Evolutionary conservation across 2,329 filamentous ascomycete species (phyloP).

Genomic region (Orbilia brochopaga): DNA sequence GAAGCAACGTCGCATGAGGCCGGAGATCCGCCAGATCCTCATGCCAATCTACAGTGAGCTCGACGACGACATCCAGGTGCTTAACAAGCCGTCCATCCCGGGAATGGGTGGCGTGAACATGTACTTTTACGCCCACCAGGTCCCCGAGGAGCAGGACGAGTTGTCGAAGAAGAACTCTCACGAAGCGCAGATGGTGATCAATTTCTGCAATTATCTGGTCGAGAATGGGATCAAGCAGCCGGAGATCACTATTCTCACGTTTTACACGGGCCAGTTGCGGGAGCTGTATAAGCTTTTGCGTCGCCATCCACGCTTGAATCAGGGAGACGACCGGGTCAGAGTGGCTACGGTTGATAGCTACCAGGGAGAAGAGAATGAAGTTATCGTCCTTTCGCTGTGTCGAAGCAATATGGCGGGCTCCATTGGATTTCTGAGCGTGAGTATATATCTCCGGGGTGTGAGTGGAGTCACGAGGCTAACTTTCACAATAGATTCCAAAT

Average conservation of each 20-base stretch:
- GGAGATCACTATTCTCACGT: constrained; percentile 80
- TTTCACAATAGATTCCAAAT: constrained; percentile 59
- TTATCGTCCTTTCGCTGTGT: constrained; percentile 80
- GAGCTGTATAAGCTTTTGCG: constrained; percentile 64
- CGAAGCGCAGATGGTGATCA: constrained; percentile 78
- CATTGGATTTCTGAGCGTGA: constrained; percentile 75
- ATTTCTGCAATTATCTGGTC: constrained; percentile 74
- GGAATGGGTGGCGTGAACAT: constrained; percentile 69
- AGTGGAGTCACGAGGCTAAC: background rate
- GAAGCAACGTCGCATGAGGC: constrained; percentile 74
- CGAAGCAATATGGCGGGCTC: constrained; percentile 67
- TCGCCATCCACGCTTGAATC: constrained; percentile 56
- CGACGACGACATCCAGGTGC: constrained; percentile 65
- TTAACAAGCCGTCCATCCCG: constrained; percentile 63
- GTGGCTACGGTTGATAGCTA: constrained; percentile 87
- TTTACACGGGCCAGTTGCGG: constrained; percentile 84
- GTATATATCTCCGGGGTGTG: background rate
- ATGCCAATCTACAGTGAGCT: constrained; percentile 65
- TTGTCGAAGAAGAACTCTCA: constrained; percentile 71
- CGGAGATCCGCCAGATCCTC: constrained; percentile 65
- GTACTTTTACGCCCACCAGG: constrained; percentile 60
- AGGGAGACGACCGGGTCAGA: constrained; percentile 59
- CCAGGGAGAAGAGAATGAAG: constrained; percentile 87
- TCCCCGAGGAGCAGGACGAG: constrained; percentile 63
- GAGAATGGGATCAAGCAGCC: constrained; percentile 67